These are phyloP conservation scores for Picea mariana DNA, from an alignment of 83 land plant species.

Conservation along the genomic window DNA sequence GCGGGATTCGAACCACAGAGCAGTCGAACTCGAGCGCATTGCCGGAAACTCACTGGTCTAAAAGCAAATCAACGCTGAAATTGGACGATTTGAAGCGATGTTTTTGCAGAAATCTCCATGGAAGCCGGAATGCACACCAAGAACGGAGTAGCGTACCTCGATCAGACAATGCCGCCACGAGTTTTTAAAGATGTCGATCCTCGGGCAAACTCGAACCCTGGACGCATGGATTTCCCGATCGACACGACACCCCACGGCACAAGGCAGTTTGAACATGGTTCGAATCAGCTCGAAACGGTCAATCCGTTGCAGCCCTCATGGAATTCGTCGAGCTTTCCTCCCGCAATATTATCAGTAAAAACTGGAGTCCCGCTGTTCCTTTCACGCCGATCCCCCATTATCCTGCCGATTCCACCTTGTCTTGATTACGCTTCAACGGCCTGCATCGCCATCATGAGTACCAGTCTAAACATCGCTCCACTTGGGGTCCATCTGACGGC, in stretches of 20 bases:
- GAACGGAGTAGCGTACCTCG: background rate
- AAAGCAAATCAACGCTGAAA: background rate
- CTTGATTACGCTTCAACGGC: conserved; percentile 5
- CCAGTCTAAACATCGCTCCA: background rate
- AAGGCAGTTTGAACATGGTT: background rate
- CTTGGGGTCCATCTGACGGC: conserved; percentile 6
- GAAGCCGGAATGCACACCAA: background rate
- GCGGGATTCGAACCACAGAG: background rate
- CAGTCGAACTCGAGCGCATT: background rate
- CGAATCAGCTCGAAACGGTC: background rate
- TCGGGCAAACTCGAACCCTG: background rate
- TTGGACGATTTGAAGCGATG: no score
- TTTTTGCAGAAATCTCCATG: background rate
- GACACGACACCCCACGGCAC: background rate
- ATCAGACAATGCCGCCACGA: background rate
- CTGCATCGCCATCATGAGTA: conserved; percentile 3
- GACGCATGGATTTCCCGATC: background rate
- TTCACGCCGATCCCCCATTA: background rate
- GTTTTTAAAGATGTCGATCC: background rate
- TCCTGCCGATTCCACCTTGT: no score
- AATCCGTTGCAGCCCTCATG: background rate
- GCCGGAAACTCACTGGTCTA: background rate
- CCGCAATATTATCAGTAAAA: background rate
- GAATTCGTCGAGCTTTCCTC: background rate
- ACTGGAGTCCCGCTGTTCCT: background rate